phyloP scores from a whole-genome alignment of 2,329 filamentous ascomycete species.

The Colletotrichum siamense region DNA sequence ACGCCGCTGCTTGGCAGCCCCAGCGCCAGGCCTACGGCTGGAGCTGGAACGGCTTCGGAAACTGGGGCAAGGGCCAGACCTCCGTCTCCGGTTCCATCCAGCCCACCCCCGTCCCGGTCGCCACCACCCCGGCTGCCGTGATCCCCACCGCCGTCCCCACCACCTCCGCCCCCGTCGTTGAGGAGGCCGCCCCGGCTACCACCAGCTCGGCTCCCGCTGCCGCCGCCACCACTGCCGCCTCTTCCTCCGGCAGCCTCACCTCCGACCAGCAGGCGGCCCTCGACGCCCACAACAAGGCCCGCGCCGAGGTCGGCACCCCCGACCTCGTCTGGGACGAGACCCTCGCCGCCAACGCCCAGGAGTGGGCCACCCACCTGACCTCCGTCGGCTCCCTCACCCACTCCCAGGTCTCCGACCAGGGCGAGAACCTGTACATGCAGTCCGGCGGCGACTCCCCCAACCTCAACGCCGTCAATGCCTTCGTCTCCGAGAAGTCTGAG shows the following conservation, averaged over 20 bases:
- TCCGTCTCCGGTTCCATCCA: neutral
- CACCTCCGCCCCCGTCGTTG: conserved; percentile 22
- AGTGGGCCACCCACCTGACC: conserved; percentile 18
- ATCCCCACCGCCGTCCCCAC: conserved; percentile 19
- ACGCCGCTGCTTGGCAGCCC: conserved; percentile 13
- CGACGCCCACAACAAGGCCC: conserved; percentile 21
- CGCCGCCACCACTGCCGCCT: neutral
- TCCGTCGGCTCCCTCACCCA: conserved; percentile 20
- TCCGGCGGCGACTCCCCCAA: conserved; percentile 4
- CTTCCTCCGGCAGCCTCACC: conserved; percentile 10
- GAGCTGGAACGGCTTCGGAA: neutral
- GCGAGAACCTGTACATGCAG: conserved; percentile 25
- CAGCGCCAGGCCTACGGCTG: neutral
- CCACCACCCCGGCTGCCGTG: neutral
- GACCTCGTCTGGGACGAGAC: conserved; percentile 29
- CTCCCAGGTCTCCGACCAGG: conserved; percentile 7
- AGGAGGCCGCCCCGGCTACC: conserved; percentile 17
- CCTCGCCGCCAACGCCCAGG: conserved; percentile 31
- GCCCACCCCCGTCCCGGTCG: neutral
- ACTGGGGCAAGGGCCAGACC: neutral
- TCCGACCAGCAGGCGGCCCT: conserved; percentile 17
- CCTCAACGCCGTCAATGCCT: conserved; percentile 16
- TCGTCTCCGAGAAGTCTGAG: conserved; percentile 15
- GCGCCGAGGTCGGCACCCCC: conserved; percentile 14
- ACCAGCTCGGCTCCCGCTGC: conserved; percentile 15